A percentile compares a stretch with the other conserved stretches of the same genome.
Conservation (phyloP, 805 yeast species). For the Saturnispora halmiae region DNA sequence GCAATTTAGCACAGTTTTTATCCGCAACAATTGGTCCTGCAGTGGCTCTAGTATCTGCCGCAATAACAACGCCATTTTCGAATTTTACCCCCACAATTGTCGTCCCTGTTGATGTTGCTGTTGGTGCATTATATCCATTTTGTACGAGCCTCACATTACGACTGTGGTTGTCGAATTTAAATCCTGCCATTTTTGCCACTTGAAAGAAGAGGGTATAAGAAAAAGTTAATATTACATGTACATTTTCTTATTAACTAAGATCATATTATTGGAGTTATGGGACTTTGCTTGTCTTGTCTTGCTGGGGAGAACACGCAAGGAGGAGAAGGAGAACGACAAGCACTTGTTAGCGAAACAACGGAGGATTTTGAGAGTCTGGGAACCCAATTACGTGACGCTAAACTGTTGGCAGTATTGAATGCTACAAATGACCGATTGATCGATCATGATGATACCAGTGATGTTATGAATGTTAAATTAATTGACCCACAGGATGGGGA, state of each 20-base stretch:
- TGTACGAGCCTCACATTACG: constrained; percentile 71
- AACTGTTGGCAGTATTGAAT: constrained; percentile 26
- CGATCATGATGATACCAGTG: constrained; percentile 5
- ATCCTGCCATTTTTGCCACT: constrained; percentile 60
- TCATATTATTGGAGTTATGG: too few species aligned
- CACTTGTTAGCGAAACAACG: constrained; percentile 14
- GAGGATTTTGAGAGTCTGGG: constrained; percentile 1
- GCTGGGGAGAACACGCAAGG: constrained; percentile 9
- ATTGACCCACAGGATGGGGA: constrained; percentile 1
- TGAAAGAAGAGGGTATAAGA: neutral
- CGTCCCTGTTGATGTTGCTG: constrained; percentile 97
- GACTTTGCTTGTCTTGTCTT: constrained; percentile 27
- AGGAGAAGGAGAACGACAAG: constrained; percentile 19
- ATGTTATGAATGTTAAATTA: constrained; percentile 3
- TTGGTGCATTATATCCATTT: constrained; percentile 65
- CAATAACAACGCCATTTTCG: constrained; percentile 90
- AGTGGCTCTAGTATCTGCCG: constrained; percentile 98
- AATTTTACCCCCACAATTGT: constrained; percentile 95
- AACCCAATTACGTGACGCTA: constrained; percentile 21
- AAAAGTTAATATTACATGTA: neutral
- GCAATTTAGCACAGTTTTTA: constrained; percentile 94
- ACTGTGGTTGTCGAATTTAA: constrained; percentile 87
- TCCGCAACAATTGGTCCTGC: constrained; percentile 96
- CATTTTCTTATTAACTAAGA: too few species aligned
- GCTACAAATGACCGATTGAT: constrained; percentile 27